phyloP scores from a whole-genome alignment of 164 flowering plant genomes.

The Stephania japonica region DNA sequence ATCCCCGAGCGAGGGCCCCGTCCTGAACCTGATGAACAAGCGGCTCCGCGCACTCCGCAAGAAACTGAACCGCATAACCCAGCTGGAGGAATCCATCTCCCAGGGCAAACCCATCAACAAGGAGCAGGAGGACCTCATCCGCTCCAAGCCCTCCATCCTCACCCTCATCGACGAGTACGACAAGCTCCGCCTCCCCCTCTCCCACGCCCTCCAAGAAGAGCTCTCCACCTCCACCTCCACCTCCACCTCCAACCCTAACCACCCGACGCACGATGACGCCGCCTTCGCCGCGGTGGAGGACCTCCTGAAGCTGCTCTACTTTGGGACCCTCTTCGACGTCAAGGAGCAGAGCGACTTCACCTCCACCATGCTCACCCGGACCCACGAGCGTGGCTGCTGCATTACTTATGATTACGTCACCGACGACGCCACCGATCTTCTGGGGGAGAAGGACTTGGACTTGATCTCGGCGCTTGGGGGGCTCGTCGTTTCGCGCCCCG shows the following conservation, averaged over 20 bases:
- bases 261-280: background rate
- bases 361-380: slow-evolving; percentile 65
- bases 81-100: slow-evolving; percentile 67
- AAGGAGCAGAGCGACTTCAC: slow-evolving; percentile 68
- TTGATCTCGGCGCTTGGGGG: slow-evolving; percentile 54
- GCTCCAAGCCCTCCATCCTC: slow-evolving; percentile 55
- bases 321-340: slow-evolving; percentile 78
- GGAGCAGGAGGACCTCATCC: slow-evolving; percentile 84
- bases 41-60: slow-evolving; percentile 83
- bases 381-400: slow-evolving; percentile 85
- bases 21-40: slow-evolving; percentile 72
- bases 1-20: slow-evolving; percentile 59
- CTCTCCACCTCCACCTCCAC: slow-evolving; percentile 29
- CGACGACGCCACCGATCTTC: slow-evolving; percentile 81
- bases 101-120: slow-evolving; percentile 78
- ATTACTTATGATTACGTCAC: slow-evolving; percentile 90
- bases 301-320: slow-evolving; percentile 65
- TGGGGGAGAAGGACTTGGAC: slow-evolving; percentile 82
- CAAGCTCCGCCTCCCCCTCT: slow-evolving; percentile 74
- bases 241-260: slow-evolving; percentile 12
- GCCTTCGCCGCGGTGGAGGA: slow-evolving; percentile 36
- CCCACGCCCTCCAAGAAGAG: slow-evolving; percentile 65
- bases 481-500: slow-evolving; percentile 63
- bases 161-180: slow-evolving; percentile 81
- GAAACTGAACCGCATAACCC: slow-evolving; percentile 70